Evolutionary conservation across 345 rosid genomes (phyloP).

Genomic region (Carallia pectinifolia): DNA sequence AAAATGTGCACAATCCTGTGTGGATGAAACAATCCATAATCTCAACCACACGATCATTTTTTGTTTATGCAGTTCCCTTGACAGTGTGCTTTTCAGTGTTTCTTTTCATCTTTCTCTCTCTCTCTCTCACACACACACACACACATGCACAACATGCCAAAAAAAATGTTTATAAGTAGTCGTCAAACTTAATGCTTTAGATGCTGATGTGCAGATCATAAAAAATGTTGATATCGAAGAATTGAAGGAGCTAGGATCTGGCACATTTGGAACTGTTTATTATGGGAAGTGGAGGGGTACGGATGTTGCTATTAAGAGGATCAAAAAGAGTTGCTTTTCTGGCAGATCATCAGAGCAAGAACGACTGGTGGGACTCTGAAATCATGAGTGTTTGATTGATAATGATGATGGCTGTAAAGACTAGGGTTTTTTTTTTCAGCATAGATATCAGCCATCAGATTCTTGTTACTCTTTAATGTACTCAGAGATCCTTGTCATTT

Average conservation of each 20-base stretch:
- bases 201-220: constrained; percentile 48
- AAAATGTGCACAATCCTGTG: too few relatives aligned
- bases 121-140: not conserved
- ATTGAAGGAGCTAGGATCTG: constrained; percentile 77
- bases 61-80: not conserved
- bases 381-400: not conserved
- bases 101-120: not conserved
- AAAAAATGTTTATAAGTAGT: not conserved
- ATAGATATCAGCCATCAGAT: not conserved
- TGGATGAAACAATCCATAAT: too few relatives aligned
- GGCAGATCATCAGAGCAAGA: constrained; percentile 84
- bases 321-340: constrained; percentile 76
- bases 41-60: too few relatives aligned
- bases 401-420: not conserved
- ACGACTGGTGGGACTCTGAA: constrained; percentile 52
- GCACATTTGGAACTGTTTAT: constrained; percentile 90
- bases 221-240: constrained; percentile 82
- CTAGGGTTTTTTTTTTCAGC: not conserved
- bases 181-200: constrained; percentile 4
- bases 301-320: constrained; percentile 90
- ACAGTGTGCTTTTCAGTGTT: not conserved
- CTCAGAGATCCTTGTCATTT: not conserved
- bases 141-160: not conserved
- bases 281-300: constrained; percentile 97
- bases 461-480: not conserved